A percentile compares a stretch with the other conserved stretches of the same genome.
These are phyloP conservation scores for Fomitiporia mediterranea DNA, from an alignment of 1,284 basidiomycete species.

Conservation along the genomic window DNA sequence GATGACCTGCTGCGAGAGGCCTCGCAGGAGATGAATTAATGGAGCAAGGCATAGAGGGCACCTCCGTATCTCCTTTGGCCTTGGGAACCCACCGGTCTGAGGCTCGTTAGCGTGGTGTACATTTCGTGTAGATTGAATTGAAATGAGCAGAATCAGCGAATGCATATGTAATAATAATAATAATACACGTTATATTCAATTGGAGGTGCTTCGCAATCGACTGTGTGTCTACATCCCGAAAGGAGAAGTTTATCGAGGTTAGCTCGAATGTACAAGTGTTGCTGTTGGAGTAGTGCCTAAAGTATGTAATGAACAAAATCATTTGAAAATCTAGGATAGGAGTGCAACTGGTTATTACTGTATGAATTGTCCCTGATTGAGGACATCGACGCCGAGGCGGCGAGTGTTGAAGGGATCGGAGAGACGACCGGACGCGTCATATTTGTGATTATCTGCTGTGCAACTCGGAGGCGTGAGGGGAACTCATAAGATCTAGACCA, in stretches of 20 bases:
- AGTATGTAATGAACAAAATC: too few species aligned
- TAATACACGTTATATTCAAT: slow-evolving; percentile 2
- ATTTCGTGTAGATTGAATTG: too few species aligned
- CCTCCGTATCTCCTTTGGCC: slow-evolving; percentile 78
- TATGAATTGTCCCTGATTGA: too few species aligned
- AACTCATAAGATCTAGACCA: slow-evolving; percentile 6
- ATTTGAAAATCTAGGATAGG: too few species aligned
- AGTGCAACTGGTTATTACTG: too few species aligned
- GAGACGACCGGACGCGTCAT: too few species aligned
- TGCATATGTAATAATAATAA: background rate
- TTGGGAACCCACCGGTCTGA: slow-evolving; percentile 47
- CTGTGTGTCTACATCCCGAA: background rate
- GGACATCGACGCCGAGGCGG: too few species aligned
- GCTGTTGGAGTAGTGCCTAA: too few species aligned
- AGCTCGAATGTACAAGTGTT: too few species aligned
- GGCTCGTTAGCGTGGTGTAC: slow-evolving; percentile 85
- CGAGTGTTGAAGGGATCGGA: too few species aligned
- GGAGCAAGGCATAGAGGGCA: slow-evolving; percentile 81
- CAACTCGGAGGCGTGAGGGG: background rate
- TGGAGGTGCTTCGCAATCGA: background rate
- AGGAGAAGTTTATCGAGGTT: too few species aligned
- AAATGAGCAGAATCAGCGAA: too few species aligned
- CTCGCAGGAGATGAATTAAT: slow-evolving; percentile 84
- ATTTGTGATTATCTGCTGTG: background rate
- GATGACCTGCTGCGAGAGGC: slow-evolving; percentile 58